Conservation (phyloP, 352 stramenopile species). For the Phytophthora hibernalis region DNA sequence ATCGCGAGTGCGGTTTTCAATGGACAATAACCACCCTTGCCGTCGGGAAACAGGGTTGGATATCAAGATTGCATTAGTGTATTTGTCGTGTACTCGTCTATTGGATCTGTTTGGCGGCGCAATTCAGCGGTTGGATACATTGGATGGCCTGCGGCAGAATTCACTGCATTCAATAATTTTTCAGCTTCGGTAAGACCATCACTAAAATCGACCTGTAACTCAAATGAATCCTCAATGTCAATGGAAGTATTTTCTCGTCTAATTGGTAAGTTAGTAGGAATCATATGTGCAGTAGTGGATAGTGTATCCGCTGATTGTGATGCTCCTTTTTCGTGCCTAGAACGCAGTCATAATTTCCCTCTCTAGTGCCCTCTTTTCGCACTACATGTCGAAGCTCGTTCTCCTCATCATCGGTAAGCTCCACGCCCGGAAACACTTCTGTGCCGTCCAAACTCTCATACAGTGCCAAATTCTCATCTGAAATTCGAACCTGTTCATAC, state of each 20-base stretch:
- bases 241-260: not conserved
- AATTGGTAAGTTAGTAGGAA: no score
- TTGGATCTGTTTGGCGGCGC: no score
- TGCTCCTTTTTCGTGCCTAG: not conserved
- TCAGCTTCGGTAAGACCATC: not conserved
- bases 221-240: slow-evolving; percentile 6
- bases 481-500: not conserved
- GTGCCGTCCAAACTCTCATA: not conserved
- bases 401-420: not conserved
- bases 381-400: not conserved
- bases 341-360: not conserved
- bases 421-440: not conserved
- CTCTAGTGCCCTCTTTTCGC: not conserved
- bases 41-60: no score
- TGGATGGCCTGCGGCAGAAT: not conserved
- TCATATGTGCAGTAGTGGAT: no score
- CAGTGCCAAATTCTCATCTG: not conserved
- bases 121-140: not conserved
- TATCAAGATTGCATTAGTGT: no score
- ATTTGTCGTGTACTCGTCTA: no score
- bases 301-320: not conserved
- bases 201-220: not conserved
- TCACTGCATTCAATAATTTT: not conserved
- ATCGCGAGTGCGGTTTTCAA: no score
- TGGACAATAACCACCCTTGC: no score